Percentiles rank a stretch among this genome's conserved stretches.
Evolutionary conservation across 2,329 filamentous ascomycete genomes (phyloP).

Genomic region (Colletotrichum theobromicola): DNA sequence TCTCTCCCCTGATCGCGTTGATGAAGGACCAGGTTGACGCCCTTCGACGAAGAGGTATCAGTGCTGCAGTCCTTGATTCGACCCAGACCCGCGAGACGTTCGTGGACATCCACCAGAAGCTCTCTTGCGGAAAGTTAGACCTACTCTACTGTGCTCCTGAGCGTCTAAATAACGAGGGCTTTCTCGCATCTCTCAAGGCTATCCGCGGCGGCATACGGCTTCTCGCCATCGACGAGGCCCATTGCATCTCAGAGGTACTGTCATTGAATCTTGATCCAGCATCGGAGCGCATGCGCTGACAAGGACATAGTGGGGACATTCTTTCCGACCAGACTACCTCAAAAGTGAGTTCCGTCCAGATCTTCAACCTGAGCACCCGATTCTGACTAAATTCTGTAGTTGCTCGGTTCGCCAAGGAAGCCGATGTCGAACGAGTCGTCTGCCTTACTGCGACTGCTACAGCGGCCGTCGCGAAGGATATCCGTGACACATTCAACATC

Average conservation of each 20-base stretch:
- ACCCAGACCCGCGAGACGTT: slow-evolving; percentile 56
- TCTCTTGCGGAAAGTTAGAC: slow-evolving; percentile 52
- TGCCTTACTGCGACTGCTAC: slow-evolving; percentile 67
- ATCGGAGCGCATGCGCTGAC: background rate
- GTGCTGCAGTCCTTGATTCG: slow-evolving; percentile 61
- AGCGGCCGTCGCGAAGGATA: slow-evolving; percentile 58
- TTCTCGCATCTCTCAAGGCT: slow-evolving; percentile 59
- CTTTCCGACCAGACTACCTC: slow-evolving; percentile 55
- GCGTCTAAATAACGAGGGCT: slow-evolving; percentile 65
- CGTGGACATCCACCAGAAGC: slow-evolving; percentile 36
- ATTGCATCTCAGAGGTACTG: slow-evolving; percentile 57
- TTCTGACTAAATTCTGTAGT: slow-evolving; percentile 38
- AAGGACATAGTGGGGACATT: slow-evolving; percentile 48
- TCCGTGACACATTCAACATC: slow-evolving; percentile 58
- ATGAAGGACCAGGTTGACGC: slow-evolving; percentile 68
- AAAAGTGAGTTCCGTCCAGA: slow-evolving; percentile 38
- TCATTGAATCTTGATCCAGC: background rate
- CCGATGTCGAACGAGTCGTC: slow-evolving; percentile 61
- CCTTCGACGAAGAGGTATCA: slow-evolving; percentile 51
- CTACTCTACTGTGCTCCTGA: slow-evolving; percentile 66
- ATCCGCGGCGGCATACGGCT: slow-evolving; percentile 61
- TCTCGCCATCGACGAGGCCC: slow-evolving; percentile 62
- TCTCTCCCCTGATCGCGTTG: slow-evolving; percentile 60
- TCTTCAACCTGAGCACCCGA: background rate
- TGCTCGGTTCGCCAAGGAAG: slow-evolving; percentile 59